Percentiles rank a stretch among this genome's conserved stretches.
phyloP scores from a whole-genome alignment of 140 eudicot species.

The Anethum foeniculum region DNA sequence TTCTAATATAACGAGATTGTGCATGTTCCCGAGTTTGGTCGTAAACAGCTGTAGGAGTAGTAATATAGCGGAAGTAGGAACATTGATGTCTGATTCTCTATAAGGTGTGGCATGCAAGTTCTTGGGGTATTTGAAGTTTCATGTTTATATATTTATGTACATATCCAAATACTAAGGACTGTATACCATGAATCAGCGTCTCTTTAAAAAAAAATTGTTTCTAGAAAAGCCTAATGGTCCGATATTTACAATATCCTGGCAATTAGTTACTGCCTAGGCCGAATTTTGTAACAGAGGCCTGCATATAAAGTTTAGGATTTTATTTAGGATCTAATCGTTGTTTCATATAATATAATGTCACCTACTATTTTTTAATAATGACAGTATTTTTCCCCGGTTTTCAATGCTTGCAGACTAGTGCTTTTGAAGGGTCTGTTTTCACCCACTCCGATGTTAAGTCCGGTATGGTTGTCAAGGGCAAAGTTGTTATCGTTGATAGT shows the following conservation, averaged over 20 bases:
- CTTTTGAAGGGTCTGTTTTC: constrained; percentile 85
- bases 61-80: no score
- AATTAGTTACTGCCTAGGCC: neutral
- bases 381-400: neutral
- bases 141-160: neutral
- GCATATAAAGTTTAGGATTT: neutral
- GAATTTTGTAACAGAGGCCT: neutral
- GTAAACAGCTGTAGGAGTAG: neutral
- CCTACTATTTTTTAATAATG: constrained; percentile 4
- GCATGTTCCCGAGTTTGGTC: neutral
- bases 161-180: neutral
- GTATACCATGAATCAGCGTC: neutral
- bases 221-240: neutral
- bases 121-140: no score
- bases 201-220: neutral
- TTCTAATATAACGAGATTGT: neutral
- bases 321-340: neutral
- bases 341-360: neutral
- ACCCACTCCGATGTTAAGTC: constrained; percentile 97
- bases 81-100: no score
- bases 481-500: constrained; percentile 63
- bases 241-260: neutral
- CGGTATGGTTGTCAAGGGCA: constrained; percentile 95
- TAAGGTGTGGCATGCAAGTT: no score
- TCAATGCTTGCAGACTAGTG: constrained; percentile 56